Evolutionary conservation across 2,329 filamentous ascomycete genomes (phyloP), one percentile per base, ranked within the genome.

Genomic region (Emergomyces orientalis): DNA sequence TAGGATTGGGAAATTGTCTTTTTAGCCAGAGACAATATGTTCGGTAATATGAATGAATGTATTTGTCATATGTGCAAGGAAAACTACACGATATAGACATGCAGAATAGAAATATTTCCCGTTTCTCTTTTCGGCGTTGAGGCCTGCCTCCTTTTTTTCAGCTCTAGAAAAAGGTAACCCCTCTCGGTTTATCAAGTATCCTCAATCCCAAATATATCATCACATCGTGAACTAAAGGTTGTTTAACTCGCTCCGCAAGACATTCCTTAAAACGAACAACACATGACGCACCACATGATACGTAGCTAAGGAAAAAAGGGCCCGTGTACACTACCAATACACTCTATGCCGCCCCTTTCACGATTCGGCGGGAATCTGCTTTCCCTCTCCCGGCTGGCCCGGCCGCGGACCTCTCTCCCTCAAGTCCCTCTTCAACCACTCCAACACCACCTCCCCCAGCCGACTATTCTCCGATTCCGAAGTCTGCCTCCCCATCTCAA

Each of bases 361-460:
- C 3, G 4, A 52, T 30, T 25, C 47, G 11, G 13, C 32, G 1
- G 22, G 32, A n/a, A 30, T 57, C 60, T 14, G 47, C 58, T 62
- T 63, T 0, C 73, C 79, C 69, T 82, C 76, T 34, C 71, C 71
- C 1, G 71, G 83, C 79, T 83, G 52, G 79, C 84, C 65, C 84
- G 77, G 89, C 57, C 93, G 81, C 2, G 92, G 92, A 0, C 93
- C 93, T 67, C 93, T 81, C 67, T 89, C 87, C 68, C 82, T 79
- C 65, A 97, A 76, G 76, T 97, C 93, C 65, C 89, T 84, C 72
- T 85, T 85, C 74, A 99, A 79, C 94, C 94, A 99, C 62, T 82
- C 82, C 68, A 99, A 79, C 37, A 97, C 94, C 66, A 99, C 77
- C 77, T 96, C 89, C 11, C 93, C 92, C 8, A 97, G 81, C 62